A percentile compares a stretch with the other conserved stretches of the same genome.
These are phyloP conservation scores for Sphaceloma murrayae DNA, from an alignment of 2,329 filamentous ascomycete species.

Conservation along the genomic window DNA sequence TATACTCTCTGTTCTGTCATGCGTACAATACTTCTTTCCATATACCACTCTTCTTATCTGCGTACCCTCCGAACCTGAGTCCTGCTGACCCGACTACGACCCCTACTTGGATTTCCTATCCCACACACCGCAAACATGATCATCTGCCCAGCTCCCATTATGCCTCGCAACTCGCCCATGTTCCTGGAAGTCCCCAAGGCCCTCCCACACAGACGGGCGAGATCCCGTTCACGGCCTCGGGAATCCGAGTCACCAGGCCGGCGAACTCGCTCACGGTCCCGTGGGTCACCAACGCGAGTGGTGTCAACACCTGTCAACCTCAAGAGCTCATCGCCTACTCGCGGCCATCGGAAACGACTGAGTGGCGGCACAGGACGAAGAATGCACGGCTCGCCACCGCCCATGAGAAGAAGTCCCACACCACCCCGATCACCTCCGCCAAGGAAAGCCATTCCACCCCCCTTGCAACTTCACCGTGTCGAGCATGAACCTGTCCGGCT, in stretches of 20 bases:
- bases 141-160: conserved; percentile 16
- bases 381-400: conserved; percentile 17
- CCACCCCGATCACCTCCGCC: conserved; percentile 10
- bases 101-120: not conserved
- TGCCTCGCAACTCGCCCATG: conserved; percentile 24
- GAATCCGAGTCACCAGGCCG: conserved; percentile 9
- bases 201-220: conserved; percentile 26
- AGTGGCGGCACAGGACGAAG: conserved; percentile 15
- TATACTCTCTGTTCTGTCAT: conserved; percentile 13
- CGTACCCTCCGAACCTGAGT: conserved; percentile 2
- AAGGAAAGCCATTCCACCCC: conserved; percentile 11
- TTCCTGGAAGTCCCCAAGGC: conserved; percentile 32
- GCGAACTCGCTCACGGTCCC: conserved; percentile 11
- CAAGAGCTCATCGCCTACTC: conserved; percentile 12
- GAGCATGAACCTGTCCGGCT: conserved; percentile 16
- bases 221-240: conserved; percentile 27
- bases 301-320: not conserved
- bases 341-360: conserved; percentile 1
- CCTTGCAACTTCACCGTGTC: conserved; percentile 17
- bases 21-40: conserved; percentile 5
- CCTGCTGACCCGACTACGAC: not conserved
- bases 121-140: not conserved
- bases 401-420: conserved; percentile 7
- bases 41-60: conserved; percentile 3
- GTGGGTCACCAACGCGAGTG: conserved; percentile 4